A percentile compares a stretch with the other conserved stretches of the same genome.
Conservation (phyloP, 805 yeast species). For the Candida pseudofarinosa region DNA sequence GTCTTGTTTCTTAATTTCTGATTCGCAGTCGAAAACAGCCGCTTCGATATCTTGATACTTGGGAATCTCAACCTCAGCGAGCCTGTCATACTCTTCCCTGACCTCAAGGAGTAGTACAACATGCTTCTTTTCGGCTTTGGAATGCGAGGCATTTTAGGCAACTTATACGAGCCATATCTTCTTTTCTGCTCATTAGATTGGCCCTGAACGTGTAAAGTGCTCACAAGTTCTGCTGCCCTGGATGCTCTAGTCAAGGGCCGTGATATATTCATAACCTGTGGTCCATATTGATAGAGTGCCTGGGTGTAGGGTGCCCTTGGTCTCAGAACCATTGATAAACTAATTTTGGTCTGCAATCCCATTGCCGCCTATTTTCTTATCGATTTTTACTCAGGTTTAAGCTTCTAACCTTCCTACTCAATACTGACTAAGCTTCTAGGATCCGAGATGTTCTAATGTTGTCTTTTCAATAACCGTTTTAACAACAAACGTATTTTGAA, state of each 20-base stretch:
- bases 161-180: slow-evolving; percentile 26
- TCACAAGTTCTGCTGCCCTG: slow-evolving; percentile 28
- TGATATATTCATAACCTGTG: slow-evolving; percentile 35
- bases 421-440: not conserved
- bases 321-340: slow-evolving; percentile 1
- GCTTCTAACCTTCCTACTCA: not conserved
- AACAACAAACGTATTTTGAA: not conserved
- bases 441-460: not conserved
- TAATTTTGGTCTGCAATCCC: not conserved
- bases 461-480: not conserved
- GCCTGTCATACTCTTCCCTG: slow-evolving; percentile 21
- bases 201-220: slow-evolving; percentile 10
- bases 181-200: slow-evolving; percentile 13
- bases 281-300: slow-evolving; percentile 28
- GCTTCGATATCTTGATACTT: slow-evolving; percentile 19
- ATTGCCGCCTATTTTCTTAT: not conserved
- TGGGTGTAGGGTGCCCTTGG: slow-evolving; percentile 17
- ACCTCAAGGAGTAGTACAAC: slow-evolving; percentile 47
- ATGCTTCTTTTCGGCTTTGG: slow-evolving; percentile 56
- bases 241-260: slow-evolving; percentile 43
- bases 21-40: slow-evolving; percentile 35
- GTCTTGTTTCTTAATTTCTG: slow-evolving; percentile 33
- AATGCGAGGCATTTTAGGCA: slow-evolving; percentile 39
- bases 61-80: slow-evolving; percentile 15
- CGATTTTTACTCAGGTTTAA: not conserved